Conservation (phyloP, 805 yeast genomes). For the Vanderwaltozyma yarrowii region DNA sequence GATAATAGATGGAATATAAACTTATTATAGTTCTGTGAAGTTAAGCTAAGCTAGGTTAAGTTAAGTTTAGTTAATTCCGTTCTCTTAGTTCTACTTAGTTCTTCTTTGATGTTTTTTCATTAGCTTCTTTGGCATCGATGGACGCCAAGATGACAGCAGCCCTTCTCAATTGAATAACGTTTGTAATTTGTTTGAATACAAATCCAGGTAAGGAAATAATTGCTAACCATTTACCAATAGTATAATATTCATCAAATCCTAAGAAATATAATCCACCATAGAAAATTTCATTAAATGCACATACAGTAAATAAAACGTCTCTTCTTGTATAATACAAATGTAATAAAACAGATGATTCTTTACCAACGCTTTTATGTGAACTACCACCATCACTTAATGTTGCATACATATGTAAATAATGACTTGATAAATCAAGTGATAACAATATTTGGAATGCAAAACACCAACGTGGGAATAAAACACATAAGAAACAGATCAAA, state of each 20-base stretch:
- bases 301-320: slow-evolving; percentile 72
- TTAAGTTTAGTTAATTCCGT: too few species aligned
- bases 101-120: neutral
- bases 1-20: too few species aligned
- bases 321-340: slow-evolving; percentile 82
- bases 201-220: slow-evolving; percentile 72
- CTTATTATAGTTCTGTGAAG: too few species aligned
- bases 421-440: slow-evolving; percentile 82
- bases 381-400: slow-evolving; percentile 68
- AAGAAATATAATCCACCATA: slow-evolving; percentile 80
- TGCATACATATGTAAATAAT: slow-evolving; percentile 98
- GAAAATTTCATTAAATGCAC: slow-evolving; percentile 89
- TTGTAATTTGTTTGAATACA: slow-evolving; percentile 82
- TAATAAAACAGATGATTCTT: slow-evolving; percentile 60
- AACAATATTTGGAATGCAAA: slow-evolving; percentile 69
- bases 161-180: slow-evolving; percentile 75
- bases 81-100: too few species aligned
- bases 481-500: slow-evolving; percentile 76
- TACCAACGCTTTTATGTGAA: slow-evolving; percentile 75
- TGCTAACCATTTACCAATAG: slow-evolving; percentile 51
- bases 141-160: slow-evolving; percentile 79
- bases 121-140: slow-evolving; percentile 42
- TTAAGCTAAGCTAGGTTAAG: too few species aligned
- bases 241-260: slow-evolving; percentile 39
- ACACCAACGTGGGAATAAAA: slow-evolving; percentile 54